These are phyloP conservation scores for Ophiostoma sp. DNA, from an alignment of 2,329 filamentous ascomycete genomes.

Conservation along the genomic window DNA sequence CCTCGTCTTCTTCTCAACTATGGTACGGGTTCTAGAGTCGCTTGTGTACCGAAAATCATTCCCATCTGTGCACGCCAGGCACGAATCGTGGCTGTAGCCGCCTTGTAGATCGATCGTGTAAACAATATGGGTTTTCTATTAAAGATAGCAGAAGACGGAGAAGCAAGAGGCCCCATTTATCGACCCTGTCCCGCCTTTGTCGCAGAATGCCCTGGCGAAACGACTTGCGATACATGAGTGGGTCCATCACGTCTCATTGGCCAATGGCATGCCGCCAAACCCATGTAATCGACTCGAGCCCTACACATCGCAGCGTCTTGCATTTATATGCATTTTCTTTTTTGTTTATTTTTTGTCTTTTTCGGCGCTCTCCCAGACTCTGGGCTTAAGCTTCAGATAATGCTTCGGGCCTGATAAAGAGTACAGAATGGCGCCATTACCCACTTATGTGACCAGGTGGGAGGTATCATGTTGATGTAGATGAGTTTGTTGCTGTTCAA, in stretches of 20 bases:
- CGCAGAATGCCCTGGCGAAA: slow-evolving; percentile 38
- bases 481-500: background rate
- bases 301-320: background rate
- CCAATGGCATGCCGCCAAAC: background rate
- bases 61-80: background rate
- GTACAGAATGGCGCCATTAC: slow-evolving; percentile 35
- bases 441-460: slow-evolving; percentile 31
- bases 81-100: background rate
- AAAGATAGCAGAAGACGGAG: background rate
- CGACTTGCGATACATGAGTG: slow-evolving; percentile 34
- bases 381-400: background rate
- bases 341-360: background rate
- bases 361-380: background rate
- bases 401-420: background rate
- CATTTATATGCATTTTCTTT: background rate
- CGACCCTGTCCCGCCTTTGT: slow-evolving; percentile 28
- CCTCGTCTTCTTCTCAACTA: background rate
- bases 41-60: background rate
- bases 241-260: background rate
- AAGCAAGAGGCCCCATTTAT: background rate
- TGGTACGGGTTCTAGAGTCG: background rate
- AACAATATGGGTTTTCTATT: background rate
- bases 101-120: background rate
- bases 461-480: background rate
- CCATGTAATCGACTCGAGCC: slow-evolving; percentile 6